phyloP scores from a whole-genome alignment of 345 rosid species.

The Corchorus olitorius region DNA sequence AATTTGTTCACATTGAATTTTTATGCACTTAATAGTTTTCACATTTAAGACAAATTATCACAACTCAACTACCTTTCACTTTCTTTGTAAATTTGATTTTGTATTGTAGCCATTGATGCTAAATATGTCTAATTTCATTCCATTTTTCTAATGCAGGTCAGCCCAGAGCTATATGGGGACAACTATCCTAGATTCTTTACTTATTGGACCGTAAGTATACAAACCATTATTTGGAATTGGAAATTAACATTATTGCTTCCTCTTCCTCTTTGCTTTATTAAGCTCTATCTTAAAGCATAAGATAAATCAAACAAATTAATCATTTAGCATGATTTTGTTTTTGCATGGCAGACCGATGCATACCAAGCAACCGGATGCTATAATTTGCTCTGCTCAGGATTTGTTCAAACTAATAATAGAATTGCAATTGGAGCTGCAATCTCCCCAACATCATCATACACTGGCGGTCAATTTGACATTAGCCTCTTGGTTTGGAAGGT shows the following conservation, averaged over 20 bases:
- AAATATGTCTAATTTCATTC: neutral
- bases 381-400: conserved; percentile 92
- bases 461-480: conserved; percentile 91
- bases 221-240: neutral
- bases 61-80: conserved; percentile 37
- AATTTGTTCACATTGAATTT: neutral
- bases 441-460: conserved; percentile 86
- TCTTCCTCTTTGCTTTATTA: neutral
- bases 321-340: neutral
- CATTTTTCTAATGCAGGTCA: conserved; percentile 56
- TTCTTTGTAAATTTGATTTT: neutral
- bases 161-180: conserved; percentile 98
- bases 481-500: conserved; percentile 98
- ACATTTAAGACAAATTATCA: conserved; percentile 33
- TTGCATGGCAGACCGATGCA: conserved; percentile 70
- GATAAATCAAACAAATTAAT: conserved; percentile 2
- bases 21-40: conserved; percentile 16
- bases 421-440: conserved; percentile 97
- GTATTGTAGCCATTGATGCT: conserved; percentile 10
- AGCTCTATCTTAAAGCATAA: conserved; percentile 22
- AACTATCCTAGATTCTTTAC: conserved; percentile 93
- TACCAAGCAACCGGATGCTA: conserved; percentile 97
- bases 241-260: too few species aligned
- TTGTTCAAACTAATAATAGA: conserved; percentile 80
- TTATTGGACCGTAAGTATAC: conserved; percentile 88